Conservation (phyloP, 1,139 yeast genomes). For the Blastobotrys apis region DNA sequence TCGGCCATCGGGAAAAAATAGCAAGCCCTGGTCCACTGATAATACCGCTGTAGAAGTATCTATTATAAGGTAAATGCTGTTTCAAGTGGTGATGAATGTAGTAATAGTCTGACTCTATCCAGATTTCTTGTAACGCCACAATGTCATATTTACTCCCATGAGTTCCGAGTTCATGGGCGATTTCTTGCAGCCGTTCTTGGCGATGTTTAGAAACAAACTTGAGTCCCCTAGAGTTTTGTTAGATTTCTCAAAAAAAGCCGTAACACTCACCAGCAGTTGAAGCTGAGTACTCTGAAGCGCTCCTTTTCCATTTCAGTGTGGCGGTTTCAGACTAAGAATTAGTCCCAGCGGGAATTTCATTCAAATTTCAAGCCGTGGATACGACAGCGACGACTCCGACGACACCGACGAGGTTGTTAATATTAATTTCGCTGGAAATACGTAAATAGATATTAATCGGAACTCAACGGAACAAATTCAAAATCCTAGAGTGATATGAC, state of each 20-base stretch:
- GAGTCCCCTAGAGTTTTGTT: constrained; percentile 59
- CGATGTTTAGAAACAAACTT: constrained; percentile 74
- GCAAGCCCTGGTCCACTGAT: constrained; percentile 92
- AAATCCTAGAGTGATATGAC: too few species aligned
- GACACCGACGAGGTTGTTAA: too few species aligned
- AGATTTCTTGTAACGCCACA: constrained; percentile 86
- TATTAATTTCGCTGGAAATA: too few species aligned
- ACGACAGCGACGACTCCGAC: too few species aligned
- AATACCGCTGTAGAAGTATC: constrained; percentile 78
- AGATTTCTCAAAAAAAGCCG: background rate
- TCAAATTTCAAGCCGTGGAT: too few species aligned
- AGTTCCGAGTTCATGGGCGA: constrained; percentile 59
- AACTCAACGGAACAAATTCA: too few species aligned
- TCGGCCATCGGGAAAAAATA: constrained; percentile 77
- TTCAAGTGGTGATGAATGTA: constrained; percentile 49
- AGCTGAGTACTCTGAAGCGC: constrained; percentile 15
- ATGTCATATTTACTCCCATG: constrained; percentile 61
- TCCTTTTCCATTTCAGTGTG: constrained; percentile 1
- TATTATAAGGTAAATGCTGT: constrained; percentile 53
- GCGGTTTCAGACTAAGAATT: background rate
- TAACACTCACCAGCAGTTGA: constrained; percentile 18
- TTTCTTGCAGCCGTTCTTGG: constrained; percentile 59
- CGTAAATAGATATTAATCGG: too few species aligned
- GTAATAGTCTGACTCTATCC: constrained; percentile 85
- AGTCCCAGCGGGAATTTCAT: background rate